These are phyloP conservation scores for Metschnikowia henanensis DNA, from an alignment of 805 yeast genomes.

Conservation along the genomic window DNA sequence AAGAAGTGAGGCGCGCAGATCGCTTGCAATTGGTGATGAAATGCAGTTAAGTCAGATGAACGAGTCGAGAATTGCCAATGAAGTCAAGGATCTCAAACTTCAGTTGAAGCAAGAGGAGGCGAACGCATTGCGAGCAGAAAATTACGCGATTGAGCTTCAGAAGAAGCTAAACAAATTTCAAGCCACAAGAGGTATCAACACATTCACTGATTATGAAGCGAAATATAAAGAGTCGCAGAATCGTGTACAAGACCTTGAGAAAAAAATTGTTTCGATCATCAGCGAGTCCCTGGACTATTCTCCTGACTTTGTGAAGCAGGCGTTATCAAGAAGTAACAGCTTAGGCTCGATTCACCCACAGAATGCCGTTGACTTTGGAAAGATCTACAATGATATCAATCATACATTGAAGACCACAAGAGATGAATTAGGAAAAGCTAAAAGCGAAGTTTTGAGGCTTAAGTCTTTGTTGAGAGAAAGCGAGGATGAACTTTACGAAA, in stretches of 20 bases:
- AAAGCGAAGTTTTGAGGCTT: constrained; percentile 41
- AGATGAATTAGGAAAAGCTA: constrained; percentile 42
- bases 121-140: constrained; percentile 52
- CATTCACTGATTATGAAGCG: constrained; percentile 35
- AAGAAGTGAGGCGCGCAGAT: constrained; percentile 25
- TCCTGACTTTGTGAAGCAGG: constrained; percentile 3
- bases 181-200: constrained; percentile 38
- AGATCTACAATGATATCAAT: constrained; percentile 50
- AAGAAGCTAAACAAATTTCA: constrained; percentile 43
- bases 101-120: constrained; percentile 53
- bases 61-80: constrained; percentile 26
- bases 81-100: constrained; percentile 47
- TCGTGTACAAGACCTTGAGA: constrained; percentile 35
- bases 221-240: constrained; percentile 36
- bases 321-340: constrained; percentile 35
- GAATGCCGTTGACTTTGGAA: constrained; percentile 42
- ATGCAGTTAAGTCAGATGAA: constrained; percentile 16
- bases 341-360: constrained; percentile 27
- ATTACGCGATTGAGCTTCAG: constrained; percentile 44
- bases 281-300: constrained; percentile 10
- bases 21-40: constrained; percentile 36
- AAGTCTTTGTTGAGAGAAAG: constrained; percentile 42
- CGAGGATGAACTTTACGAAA: constrained; percentile 43
- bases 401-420: constrained; percentile 44
- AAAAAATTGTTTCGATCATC: constrained; percentile 19